Evolutionary conservation across 345 rosid species (phyloP).

Genomic region (Sisymbrium altissimum): DNA sequence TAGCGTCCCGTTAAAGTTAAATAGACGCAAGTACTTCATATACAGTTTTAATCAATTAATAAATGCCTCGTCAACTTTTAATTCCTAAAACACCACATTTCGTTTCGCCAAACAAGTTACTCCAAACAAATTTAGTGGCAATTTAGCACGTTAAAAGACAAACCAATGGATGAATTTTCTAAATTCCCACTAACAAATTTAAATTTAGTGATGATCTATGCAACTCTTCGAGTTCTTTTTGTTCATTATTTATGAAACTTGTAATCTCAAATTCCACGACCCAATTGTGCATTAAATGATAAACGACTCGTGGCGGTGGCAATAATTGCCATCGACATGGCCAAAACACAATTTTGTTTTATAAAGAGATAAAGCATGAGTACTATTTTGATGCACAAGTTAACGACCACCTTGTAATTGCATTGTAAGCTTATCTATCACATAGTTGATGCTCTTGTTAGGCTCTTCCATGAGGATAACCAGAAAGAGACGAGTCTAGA

Average conservation of each 20-base stretch:
- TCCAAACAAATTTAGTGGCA: too few species aligned
- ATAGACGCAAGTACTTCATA: not conserved
- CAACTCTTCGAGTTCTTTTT: too few species aligned
- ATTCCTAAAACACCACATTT: not conserved
- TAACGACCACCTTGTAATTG: too few species aligned
- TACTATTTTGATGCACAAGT: too few species aligned
- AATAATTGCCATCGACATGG: not conserved
- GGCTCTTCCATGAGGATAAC: too few species aligned
- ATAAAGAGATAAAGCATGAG: too few species aligned
- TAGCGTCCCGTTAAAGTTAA: not conserved
- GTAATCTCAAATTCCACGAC: not conserved
- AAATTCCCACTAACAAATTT: too few species aligned
- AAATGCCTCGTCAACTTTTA: not conserved
- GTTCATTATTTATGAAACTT: not conserved
- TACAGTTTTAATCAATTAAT: not conserved
- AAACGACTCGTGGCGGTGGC: not conserved
- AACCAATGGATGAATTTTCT: not conserved
- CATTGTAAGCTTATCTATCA: too few species aligned
- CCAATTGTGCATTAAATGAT: not conserved
- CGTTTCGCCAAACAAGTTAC: not conserved
- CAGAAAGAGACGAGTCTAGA: too few species aligned
- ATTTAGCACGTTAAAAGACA: not conserved
- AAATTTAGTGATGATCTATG: too few species aligned
- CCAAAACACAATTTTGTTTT: not conserved
- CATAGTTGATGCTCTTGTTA: too few species aligned